These are phyloP conservation scores for Cyberlindnera euphorbiae DNA, from an alignment of 805 yeast species.

Conservation along the genomic window DNA sequence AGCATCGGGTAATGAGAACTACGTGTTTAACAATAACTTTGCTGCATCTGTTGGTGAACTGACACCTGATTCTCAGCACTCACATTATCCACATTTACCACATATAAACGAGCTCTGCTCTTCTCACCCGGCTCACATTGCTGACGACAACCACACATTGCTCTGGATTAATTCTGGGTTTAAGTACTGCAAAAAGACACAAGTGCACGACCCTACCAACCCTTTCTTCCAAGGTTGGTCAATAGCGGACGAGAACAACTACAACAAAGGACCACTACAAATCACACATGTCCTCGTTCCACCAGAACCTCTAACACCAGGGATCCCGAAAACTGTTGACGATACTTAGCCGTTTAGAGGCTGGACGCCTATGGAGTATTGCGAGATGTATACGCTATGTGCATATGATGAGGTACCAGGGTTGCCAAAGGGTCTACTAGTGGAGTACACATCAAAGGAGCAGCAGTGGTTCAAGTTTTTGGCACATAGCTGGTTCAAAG, in stretches of 20 bases:
- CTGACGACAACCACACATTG: conserved; percentile 29
- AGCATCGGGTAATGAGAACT: conserved; percentile 16
- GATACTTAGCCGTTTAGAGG: conserved; percentile 22
- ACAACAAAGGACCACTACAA: conserved; percentile 33
- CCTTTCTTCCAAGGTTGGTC: conserved; percentile 22
- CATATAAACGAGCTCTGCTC: conserved; percentile 39
- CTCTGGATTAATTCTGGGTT: conserved; percentile 61
- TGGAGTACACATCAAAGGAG: conserved; percentile 6
- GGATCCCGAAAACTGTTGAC: not conserved
- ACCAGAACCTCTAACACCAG: conserved; percentile 27
- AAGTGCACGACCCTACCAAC: conserved; percentile 2
- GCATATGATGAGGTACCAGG: conserved; percentile 32
- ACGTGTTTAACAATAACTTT: conserved; percentile 9
- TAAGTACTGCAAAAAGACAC: conserved; percentile 33
- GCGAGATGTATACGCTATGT: conserved; percentile 32
- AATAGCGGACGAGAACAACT: conserved; percentile 5
- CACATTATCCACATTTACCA: conserved; percentile 4
- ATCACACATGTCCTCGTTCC: conserved; percentile 47
- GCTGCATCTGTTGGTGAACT: conserved; percentile 18
- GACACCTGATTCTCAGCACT: conserved; percentile 7
- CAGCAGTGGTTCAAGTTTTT: conserved; percentile 3
- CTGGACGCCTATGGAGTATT: conserved; percentile 39
- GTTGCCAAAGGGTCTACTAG: not conserved
- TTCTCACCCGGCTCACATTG: conserved; percentile 54
- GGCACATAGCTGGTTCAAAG: conserved; percentile 5